Evolutionary conservation across 83 land plant species (phyloP), one percentile per base, ranked within the genome.

Genomic region (Picea engelmannii): DNA sequence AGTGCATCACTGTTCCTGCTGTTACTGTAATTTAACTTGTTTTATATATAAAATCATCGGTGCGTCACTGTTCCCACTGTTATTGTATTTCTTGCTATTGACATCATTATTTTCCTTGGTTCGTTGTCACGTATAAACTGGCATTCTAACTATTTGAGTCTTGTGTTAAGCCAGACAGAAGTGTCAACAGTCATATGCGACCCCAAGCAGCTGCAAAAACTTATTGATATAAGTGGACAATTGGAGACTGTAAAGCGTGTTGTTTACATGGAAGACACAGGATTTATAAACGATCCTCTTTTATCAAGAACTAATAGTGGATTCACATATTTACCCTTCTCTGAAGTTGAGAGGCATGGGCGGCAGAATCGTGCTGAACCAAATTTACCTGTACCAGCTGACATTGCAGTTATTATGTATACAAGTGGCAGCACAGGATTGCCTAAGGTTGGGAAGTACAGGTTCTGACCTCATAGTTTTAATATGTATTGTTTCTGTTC

Each of bases 391-490:
- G 80, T 86, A 68, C 62, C 97, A 79, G 82, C 91, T 84, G 99
- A 98, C 81, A 75, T 94, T 82, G 99, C 99, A 76, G 99, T 98
- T 74, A 94, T 98, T 81, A 96, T 98, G 99, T 98, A 98, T 71
- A 98, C 99, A 40, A 98, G 99, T 85, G 99, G 99, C 9, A 98
- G 99, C 85, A 96, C 99, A 61, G 99, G 99, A 18, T 71, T 98
- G 88, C 96, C 99, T 15, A 98, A 98, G 99, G 99, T 98, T 47
- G 40, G 86, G 27, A 62, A 49, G 70, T 31, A 62, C 23, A 73
- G 69, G 13, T 66, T 27, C 24, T 42, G 15, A 25, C n/a, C 31
- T 76, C 13, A 49, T 49, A 21, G 52, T 23, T 74, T 13, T 21
- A 74, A 49, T 49, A 74, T 74, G 77, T 23, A 49, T 44, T 5